phyloP scores from a whole-genome alignment of 495 filamentous ascomycete genomes.

The Neurospora sp. region DNA sequence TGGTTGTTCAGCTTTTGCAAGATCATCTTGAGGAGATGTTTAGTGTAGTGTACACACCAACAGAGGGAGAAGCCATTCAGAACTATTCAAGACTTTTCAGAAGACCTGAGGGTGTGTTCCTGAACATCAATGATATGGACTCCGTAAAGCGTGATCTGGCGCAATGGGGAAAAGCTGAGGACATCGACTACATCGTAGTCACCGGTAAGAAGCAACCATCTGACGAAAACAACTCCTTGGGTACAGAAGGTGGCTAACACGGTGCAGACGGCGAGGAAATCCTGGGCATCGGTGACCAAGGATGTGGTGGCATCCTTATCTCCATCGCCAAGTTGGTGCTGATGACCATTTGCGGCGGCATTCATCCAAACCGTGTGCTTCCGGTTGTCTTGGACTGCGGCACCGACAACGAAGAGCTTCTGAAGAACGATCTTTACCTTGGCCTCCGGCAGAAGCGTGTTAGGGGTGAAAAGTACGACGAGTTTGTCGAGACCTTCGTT shows the following conservation, averaged over 20 bases:
- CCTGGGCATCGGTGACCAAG: slow-evolving; percentile 83
- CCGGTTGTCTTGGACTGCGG: slow-evolving; percentile 84
- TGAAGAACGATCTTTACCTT: slow-evolving; percentile 75
- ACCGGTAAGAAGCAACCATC: slow-evolving; percentile 41
- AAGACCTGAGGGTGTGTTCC: slow-evolving; percentile 55
- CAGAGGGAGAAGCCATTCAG: slow-evolving; percentile 83
- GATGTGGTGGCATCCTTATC: slow-evolving; percentile 80
- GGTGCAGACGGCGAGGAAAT: slow-evolving; percentile 48
- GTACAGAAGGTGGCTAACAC: neutral
- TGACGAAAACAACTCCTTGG: neutral
- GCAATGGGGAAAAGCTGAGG: slow-evolving; percentile 57
- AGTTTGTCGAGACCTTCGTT: slow-evolving; percentile 69
- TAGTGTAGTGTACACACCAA: slow-evolving; percentile 79
- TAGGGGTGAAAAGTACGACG: slow-evolving; percentile 66
- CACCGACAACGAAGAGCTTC: slow-evolving; percentile 67
- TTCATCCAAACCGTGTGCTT: slow-evolving; percentile 69
- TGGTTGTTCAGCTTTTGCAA: slow-evolving; percentile 26
- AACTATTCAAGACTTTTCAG: slow-evolving; percentile 76
- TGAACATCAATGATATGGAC: slow-evolving; percentile 50
- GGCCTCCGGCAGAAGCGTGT: slow-evolving; percentile 58
- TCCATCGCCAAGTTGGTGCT: slow-evolving; percentile 74
- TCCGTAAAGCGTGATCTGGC: slow-evolving; percentile 52
- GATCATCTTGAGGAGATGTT: slow-evolving; percentile 67
- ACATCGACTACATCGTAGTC: slow-evolving; percentile 84
- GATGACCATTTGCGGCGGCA: slow-evolving; percentile 75